phyloP scores from a whole-genome alignment of 2,329 filamentous ascomycete genomes.

The Fusarium sp. region DNA sequence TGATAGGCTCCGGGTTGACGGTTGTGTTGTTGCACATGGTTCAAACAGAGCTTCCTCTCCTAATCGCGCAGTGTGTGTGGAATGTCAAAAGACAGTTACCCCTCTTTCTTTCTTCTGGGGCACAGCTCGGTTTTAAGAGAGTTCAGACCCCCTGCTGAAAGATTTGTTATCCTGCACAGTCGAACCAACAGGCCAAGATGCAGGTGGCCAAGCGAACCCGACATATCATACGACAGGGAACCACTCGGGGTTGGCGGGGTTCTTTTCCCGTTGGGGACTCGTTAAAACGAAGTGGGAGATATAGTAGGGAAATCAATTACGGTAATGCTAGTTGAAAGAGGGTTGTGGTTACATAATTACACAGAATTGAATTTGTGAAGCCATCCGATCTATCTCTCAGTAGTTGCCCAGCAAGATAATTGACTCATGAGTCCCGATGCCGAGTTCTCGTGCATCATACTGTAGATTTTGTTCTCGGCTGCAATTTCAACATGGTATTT shows the following conservation, averaged over 20 bases:
- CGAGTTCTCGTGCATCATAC: too few relatives aligned
- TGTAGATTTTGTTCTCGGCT: too few relatives aligned
- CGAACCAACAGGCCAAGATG: neutral
- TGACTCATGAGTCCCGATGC: too few relatives aligned
- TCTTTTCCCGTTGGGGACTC: neutral
- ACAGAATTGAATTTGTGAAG: too few relatives aligned
- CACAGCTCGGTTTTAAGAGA: neutral
- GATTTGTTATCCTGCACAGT: neutral
- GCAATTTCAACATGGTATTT: too few relatives aligned
- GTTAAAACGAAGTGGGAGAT: neutral
- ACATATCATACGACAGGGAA: constrained; percentile 68
- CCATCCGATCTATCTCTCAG: too few relatives aligned
- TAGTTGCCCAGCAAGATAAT: too few relatives aligned
- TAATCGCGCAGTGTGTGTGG: neutral
- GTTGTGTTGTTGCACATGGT: constrained; percentile 15
- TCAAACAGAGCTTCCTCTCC: neutral
- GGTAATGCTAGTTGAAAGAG: neutral
- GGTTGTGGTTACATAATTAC: too few relatives aligned
- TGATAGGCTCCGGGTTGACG: neutral
- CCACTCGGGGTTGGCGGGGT: neutral
- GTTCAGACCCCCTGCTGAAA: neutral
- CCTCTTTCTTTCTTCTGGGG: neutral
- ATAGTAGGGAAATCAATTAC: neutral
- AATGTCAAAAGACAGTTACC: neutral
- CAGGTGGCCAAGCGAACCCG: neutral